phyloP scores from a whole-genome alignment of 1,284 basidiomycete species.

The Inonotus obliquus region DNA sequence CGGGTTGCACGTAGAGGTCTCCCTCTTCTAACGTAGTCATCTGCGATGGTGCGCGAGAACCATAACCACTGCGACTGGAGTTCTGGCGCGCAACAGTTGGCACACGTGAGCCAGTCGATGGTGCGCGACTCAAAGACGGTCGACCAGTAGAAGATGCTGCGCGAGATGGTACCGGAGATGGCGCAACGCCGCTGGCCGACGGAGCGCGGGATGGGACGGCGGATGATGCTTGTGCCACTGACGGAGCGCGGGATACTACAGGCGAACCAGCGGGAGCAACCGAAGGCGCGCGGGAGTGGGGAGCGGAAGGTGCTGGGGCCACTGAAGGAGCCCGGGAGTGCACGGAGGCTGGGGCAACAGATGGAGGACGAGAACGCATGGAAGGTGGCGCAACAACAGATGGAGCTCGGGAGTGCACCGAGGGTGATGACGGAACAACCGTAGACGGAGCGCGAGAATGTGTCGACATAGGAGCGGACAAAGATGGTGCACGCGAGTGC shows the following conservation, averaged over 20 bases:
- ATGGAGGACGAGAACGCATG: slow-evolving; percentile 2
- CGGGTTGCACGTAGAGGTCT: not conserved
- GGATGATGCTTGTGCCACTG: not conserved
- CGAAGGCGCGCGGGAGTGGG: not conserved
- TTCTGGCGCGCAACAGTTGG: slow-evolving; percentile 6
- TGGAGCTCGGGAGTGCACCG: slow-evolving; percentile 6
- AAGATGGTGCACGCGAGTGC: not conserved
- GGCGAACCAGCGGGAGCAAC: not conserved
- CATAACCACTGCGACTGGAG: slow-evolving; percentile 6
- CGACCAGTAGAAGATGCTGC: not conserved
- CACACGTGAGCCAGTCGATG: slow-evolving; percentile 2
- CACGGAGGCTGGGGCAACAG: not conserved
- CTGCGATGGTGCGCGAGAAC: slow-evolving; percentile 4
- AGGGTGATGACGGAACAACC: not conserved
- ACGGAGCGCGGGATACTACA: not conserved
- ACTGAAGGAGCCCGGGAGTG: slow-evolving; percentile 1
- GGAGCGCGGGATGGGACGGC: not conserved
- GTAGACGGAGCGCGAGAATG: not conserved
- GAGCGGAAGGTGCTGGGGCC: not conserved
- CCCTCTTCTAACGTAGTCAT: slow-evolving; percentile 9
- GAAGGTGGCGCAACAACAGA: not conserved
- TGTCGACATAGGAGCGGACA: not conserved
- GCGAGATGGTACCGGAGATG: slow-evolving; percentile 8
- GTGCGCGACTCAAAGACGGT: not conserved
- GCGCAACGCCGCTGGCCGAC: not conserved